These are phyloP conservation scores for Umbelopsis sp. DNA, from an alignment of 371 early-diverging fungal species.

Conservation along the genomic window DNA sequence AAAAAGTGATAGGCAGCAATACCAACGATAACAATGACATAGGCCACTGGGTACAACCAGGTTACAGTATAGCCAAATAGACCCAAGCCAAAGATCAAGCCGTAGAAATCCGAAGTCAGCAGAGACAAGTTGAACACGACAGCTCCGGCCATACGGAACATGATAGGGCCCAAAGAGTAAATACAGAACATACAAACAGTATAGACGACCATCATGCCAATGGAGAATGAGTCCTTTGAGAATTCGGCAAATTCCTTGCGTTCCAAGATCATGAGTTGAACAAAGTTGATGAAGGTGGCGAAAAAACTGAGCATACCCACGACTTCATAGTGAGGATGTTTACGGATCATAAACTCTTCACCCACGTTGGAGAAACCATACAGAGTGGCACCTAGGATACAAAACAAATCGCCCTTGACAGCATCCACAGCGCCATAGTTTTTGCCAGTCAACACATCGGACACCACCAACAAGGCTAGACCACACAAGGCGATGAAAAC, in stretches of 20 bases:
- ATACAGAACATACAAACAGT: conserved; percentile 68
- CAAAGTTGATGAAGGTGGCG: conserved; percentile 69
- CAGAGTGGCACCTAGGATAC: conserved; percentile 69
- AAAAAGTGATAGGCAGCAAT: conserved; percentile 66
- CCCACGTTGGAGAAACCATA: conserved; percentile 73
- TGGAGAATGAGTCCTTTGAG: conserved; percentile 34
- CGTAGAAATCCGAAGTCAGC: conserved; percentile 79
- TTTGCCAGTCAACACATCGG: conserved; percentile 61
- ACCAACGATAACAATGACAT: conserved; percentile 61
- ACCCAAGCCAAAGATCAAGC: conserved; percentile 69
- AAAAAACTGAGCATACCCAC: conserved; percentile 74
- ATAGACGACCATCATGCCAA: conserved; percentile 65
- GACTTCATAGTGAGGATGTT: conserved; percentile 72
- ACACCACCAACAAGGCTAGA: conserved; percentile 65
- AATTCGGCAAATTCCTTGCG: conserved; percentile 43
- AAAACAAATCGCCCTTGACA: conserved; percentile 72
- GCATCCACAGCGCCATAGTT: conserved; percentile 51
- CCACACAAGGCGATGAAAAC: conserved; percentile 68
- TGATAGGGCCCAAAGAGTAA: conserved; percentile 68
- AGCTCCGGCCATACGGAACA: conserved; percentile 72
- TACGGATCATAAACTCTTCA: conserved; percentile 71
- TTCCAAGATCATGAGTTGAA: conserved; percentile 71
- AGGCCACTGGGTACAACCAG: conserved; percentile 68
- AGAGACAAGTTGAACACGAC: conserved; percentile 79
- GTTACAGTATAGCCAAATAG: conserved; percentile 64